Evolutionary conservation across 768 basidiomycete genomes (phyloP), one percentile per base, ranked within the genome.

Genomic region (Gymnopilus dilepis): DNA sequence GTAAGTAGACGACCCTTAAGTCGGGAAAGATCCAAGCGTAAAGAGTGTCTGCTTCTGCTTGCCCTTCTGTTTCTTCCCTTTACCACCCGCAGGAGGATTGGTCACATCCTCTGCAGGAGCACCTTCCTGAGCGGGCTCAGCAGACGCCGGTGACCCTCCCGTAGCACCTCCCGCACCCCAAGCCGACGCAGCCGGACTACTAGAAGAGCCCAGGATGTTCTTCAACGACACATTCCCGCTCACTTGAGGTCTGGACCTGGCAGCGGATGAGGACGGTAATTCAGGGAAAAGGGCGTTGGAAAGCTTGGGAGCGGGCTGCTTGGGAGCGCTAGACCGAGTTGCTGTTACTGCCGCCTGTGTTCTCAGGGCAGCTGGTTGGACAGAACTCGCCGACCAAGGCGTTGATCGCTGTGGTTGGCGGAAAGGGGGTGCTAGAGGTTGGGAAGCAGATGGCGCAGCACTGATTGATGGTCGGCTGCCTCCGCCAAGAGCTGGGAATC

Each of bases 1-100:
- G 34, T 13, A 24, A 5, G n/a, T 11, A 6, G 0, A 4, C 12
- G 15, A 11, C 11, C 15, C 26, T 75, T 69, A 78, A 19, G 74
- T 69, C 13, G 82, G 80, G 73, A 83, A 80, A 4, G 81, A 73
- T n/a, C 83, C 82, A 59, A 84, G 72, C 11, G 81, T 93, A 68
- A 94, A 95, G 65, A 95, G 73, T 8, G 86, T 94, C 80, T 94
- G 91, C 76, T 94, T 94, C 72, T 87, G 86, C 74, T 94, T 93
- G 1, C 86, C 87, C 70, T 94, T 95, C 0, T 85, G 84, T 74
- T 92, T 94, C 81, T 86, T 91, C 33, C 85, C 85, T 66, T 85
- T 89, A 56, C 38, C 48, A 57, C 60, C 33, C 37, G 41, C 51
- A 60, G 28, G 58, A 22, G 47, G 40, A 37, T 19, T 37, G 33